phyloP scores from a whole-genome alignment of 208 protist genomes.

The Crithidia expoeki region DNA sequence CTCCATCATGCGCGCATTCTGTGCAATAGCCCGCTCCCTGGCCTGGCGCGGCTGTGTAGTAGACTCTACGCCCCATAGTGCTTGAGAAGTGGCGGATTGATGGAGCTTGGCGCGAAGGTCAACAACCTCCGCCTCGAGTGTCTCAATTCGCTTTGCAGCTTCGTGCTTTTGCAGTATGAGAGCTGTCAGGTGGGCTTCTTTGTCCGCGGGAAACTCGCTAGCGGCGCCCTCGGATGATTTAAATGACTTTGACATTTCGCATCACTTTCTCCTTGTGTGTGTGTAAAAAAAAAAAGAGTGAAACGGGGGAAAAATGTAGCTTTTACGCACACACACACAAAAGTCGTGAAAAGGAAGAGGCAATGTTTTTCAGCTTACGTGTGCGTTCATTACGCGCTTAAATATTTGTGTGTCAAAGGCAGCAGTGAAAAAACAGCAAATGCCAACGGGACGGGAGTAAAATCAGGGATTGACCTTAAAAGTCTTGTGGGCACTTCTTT shows the following conservation, averaged over 20 bases:
- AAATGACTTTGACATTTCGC: conserved; percentile 7
- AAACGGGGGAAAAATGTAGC: too few species aligned
- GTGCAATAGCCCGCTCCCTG: conserved; percentile 15
- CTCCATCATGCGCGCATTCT: conserved; percentile 35
- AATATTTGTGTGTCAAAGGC: not conserved
- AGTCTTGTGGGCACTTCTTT: too few species aligned
- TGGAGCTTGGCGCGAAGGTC: conserved; percentile 28
- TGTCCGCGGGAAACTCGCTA: conserved; percentile 12
- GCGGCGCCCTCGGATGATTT: conserved; percentile 3
- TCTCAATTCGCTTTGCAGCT: conserved; percentile 40
- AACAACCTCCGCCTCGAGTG: conserved; percentile 44
- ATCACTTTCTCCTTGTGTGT: not conserved
- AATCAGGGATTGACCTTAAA: too few species aligned
- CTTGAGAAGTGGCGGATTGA: conserved; percentile 5
- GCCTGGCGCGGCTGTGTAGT: not conserved
- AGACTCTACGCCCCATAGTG: not conserved
- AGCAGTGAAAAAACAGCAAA: too few species aligned
- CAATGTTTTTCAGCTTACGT: too few species aligned
- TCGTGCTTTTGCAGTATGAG: conserved; percentile 47
- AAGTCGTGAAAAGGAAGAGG: not conserved
- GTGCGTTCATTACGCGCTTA: not conserved
- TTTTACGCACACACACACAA: too few species aligned
- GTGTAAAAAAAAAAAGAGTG: not conserved
- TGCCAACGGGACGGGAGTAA: too few species aligned
- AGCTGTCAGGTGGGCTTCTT: conserved; percentile 40